Evolutionary conservation across 345 rosid species (phyloP).

Genomic region (Salix arbutifolia): DNA sequence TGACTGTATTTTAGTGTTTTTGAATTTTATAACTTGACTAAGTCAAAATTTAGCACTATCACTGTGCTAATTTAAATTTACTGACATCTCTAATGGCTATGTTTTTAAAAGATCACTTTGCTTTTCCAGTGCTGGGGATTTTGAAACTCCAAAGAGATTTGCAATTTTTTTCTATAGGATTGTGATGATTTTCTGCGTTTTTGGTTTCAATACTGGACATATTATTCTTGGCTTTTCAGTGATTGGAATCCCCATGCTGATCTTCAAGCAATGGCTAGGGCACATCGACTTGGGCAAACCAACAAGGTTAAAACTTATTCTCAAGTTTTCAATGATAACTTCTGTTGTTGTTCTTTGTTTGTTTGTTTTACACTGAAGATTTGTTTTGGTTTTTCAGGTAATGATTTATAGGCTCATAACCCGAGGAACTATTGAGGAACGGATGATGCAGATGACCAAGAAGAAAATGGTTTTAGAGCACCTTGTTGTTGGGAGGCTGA

Average conservation of each 20-base stretch:
- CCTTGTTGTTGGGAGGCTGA: slow-evolving; percentile 97
- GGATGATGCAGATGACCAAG: slow-evolving; percentile 99
- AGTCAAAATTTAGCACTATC: not conserved
- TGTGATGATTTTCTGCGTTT: not conserved
- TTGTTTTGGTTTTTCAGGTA: slow-evolving; percentile 53
- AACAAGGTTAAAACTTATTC: slow-evolving; percentile 61
- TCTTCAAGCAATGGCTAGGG: slow-evolving; percentile 99
- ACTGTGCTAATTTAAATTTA: not conserved
- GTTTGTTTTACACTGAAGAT: not conserved
- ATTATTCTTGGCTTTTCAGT: slow-evolving; percentile 42
- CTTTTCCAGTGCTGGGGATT: not conserved
- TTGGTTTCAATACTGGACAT: slow-evolving; percentile 4
- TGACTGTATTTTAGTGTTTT: not conserved
- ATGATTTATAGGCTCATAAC: slow-evolving; percentile 91
- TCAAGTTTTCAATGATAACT: not conserved
- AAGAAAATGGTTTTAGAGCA: slow-evolving; percentile 99
- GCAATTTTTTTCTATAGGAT: not conserved
- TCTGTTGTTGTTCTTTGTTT: not conserved
- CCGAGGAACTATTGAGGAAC: slow-evolving; percentile 93
- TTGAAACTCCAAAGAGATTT: not conserved
- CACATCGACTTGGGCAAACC: slow-evolving; percentile 98
- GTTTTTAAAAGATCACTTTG: not conserved
- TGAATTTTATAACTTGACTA: not conserved
- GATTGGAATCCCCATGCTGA: slow-evolving; percentile 99
- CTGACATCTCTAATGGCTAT: not conserved